Base-by-base conservation (phyloP, 257 asterid genomes). In the Cordia subcordata region DNA sequence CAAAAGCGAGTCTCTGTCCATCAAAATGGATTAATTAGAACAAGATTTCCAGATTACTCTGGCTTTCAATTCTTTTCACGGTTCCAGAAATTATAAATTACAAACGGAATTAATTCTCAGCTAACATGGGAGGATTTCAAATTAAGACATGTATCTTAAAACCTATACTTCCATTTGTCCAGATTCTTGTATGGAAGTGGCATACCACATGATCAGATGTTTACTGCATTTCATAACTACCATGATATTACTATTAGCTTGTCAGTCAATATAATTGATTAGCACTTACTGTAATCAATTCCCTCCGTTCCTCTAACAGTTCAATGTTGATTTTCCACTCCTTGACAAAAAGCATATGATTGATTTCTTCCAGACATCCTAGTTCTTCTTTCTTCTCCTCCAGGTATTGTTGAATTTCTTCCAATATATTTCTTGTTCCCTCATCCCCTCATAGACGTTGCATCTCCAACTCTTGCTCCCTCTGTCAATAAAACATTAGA, bases 321-420 rank as follows among this genome's bases (percentile, higher is more conserved):
- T 59, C 72, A 40, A 27, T 57, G 33, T 67, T 67, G 55, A 20
- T 53, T 22, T 56, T 42, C 42, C 57, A 56, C 50, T 67, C 61
- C 35, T 59, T 60, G n/a, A 52, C 21, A 8, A 45, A 17, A 42
- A 67, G 62, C 18, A 53, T n/a, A 4, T 59, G 38, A 53, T 11
- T 67, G 0, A 49, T 22, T 12, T 21, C 47, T 13, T 51, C 71
- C 14, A 58, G 14, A 16, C 6, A 10, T 40, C 39, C 66, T 13
- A 67, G 53, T 9, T 67, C 66, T 16, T 52, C 61, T 67, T 67
- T 66, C 16, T 68, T 68, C 49, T 68, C 58, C 40, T 60, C 27
- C 20, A 67, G 61, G 13, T 54, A 13, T 21, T 49, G 1, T 49
- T 53, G 39, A 33, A 68, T 60, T 13, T 53, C 52, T 49, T 42